Percentiles rank a stretch among this genome's conserved stretches.
These are phyloP conservation scores for Knufia petricola DNA, from an alignment of 2,329 filamentous ascomycete genomes.

Conservation along the genomic window DNA sequence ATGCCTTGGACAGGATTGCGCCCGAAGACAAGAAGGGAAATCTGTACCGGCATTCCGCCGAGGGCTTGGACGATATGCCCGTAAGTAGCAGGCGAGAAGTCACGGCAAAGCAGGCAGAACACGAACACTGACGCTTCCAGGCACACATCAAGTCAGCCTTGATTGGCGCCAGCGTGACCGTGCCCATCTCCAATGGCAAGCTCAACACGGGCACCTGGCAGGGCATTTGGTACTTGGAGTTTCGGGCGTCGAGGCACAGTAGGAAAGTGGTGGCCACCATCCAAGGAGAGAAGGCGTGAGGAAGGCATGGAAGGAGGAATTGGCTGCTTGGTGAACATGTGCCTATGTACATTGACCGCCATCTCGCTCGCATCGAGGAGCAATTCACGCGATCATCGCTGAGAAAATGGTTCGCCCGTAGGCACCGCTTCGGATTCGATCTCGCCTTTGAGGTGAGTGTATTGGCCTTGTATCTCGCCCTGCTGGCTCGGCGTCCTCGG, in stretches of 20 bases:
- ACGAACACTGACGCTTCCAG: conserved; percentile 31
- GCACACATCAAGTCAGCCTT: conserved; percentile 90
- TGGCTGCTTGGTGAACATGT: not conserved
- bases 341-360: conserved; percentile 4
- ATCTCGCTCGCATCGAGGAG: too few relatives aligned
- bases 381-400: conserved; percentile 4
- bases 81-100: too few relatives aligned
- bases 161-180: conserved; percentile 77
- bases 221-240: conserved; percentile 91
- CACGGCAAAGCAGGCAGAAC: too few relatives aligned
- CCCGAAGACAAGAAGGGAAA: conserved; percentile 67
- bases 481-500: conserved; percentile 33
- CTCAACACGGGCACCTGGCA: conserved; percentile 56
- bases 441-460: conserved; percentile 18
- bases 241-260: conserved; percentile 64
- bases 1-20: conserved; percentile 82
- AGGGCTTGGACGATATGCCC: conserved; percentile 91
- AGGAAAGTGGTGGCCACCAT: conserved; percentile 86
- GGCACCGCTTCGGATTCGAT: not conserved
- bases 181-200: conserved; percentile 81
- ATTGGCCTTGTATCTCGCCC: conserved; percentile 21
- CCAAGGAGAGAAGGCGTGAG: conserved; percentile 63
- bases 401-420: not conserved
- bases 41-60: conserved; percentile 77
- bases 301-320: too few relatives aligned